A percentile compares a stretch with the other conserved stretches of the same genome.
phyloP scores from a whole-genome alignment of 495 filamentous ascomycete genomes.

The Glutinoglossum americanum region DNA sequence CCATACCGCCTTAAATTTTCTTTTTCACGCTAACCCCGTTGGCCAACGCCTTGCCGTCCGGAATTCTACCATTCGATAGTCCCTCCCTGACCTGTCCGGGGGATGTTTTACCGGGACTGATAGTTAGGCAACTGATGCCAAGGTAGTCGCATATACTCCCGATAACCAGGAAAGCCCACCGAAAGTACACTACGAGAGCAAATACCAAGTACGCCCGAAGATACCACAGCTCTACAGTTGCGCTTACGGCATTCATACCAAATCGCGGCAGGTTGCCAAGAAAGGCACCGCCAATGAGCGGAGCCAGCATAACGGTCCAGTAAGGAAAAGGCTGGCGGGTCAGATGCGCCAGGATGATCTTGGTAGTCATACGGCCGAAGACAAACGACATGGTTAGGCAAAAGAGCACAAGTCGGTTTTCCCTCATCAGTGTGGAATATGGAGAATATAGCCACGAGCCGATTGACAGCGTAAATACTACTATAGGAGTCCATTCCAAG shows the following conservation, averaged over 20 bases:
- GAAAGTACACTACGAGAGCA: conserved; percentile 61
- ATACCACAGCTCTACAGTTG: conserved; percentile 49
- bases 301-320: conserved; percentile 80
- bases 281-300: conserved; percentile 64
- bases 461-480: conserved; percentile 50
- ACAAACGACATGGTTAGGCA: conserved; percentile 88
- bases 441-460: conserved; percentile 75
- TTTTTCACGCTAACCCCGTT: background rate
- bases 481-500: conserved; percentile 85
- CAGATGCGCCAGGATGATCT: conserved; percentile 93
- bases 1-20: background rate
- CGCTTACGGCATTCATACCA: conserved; percentile 41
- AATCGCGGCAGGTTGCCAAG: conserved; percentile 63
- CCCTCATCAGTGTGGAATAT: conserved; percentile 50
- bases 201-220: conserved; percentile 65
- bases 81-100: conserved; percentile 16
- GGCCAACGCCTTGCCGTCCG: background rate
- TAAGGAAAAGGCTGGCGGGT: conserved; percentile 85
- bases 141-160: conserved; percentile 79
- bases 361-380: conserved; percentile 98
- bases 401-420: conserved; percentile 79
- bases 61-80: background rate
- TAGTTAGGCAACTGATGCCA: conserved; percentile 84
- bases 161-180: conserved; percentile 84
- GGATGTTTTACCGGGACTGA: conserved; percentile 26